Percentiles rank a stretch among this genome's conserved stretches.
Evolutionary conservation across 2,329 filamentous ascomycete species (phyloP).

Genomic region (Aureobasidium mangrovei): DNA sequence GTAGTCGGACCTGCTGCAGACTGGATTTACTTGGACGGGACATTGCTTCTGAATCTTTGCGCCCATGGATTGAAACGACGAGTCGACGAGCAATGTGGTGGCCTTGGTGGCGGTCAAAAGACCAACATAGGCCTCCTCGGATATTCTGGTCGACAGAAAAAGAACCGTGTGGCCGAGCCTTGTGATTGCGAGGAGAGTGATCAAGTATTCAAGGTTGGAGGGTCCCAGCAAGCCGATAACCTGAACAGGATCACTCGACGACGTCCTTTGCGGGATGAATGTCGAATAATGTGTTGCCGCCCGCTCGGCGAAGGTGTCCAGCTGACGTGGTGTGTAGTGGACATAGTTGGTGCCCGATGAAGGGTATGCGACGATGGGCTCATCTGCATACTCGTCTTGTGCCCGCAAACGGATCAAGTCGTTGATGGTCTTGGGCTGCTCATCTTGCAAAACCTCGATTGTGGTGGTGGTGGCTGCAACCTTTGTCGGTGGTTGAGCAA

Average conservation of each 20-base stretch:
- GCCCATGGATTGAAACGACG: constrained; percentile 19
- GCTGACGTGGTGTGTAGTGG: constrained; percentile 18
- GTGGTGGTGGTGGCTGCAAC: too few relatives aligned
- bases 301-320: constrained; percentile 17
- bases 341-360: constrained; percentile 18
- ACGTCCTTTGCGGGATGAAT: constrained; percentile 17
- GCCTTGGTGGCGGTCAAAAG: constrained; percentile 35
- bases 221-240: constrained; percentile 43
- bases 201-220: constrained; percentile 45
- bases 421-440: not conserved
- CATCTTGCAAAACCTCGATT: not conserved
- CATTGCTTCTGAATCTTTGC: constrained; percentile 20
- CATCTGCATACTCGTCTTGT: not conserved
- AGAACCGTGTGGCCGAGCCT: constrained; percentile 46
- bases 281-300: constrained; percentile 18
- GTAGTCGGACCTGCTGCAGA: constrained; percentile 17
- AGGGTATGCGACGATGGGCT: constrained; percentile 20
- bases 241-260: constrained; percentile 17
- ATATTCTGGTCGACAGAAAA: constrained; percentile 45
- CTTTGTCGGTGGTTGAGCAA: too few relatives aligned
- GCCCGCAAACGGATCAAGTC: not conserved
- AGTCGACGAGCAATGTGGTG: constrained; percentile 18
- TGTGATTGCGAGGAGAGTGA: constrained; percentile 44
- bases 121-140: constrained; percentile 41
- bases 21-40: constrained; percentile 24